Percentiles rank a stretch among this genome's conserved stretches.
These are phyloP conservation scores for Thermochaetoides dissita DNA, from an alignment of 2,329 filamentous ascomycete species.

Conservation along the genomic window DNA sequence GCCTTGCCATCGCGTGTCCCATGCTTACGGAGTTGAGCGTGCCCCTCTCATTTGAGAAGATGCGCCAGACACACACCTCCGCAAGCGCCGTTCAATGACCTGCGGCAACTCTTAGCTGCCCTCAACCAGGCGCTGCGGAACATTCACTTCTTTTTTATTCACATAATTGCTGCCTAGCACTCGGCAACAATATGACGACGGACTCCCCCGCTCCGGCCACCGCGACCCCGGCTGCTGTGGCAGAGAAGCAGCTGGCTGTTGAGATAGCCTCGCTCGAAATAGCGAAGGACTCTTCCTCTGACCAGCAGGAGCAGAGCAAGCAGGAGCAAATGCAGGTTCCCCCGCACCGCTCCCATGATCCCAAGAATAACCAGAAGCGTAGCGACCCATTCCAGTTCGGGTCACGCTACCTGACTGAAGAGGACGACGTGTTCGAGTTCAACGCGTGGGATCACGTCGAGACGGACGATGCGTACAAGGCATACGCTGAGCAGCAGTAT, in stretches of 20 bases:
- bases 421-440: constrained; percentile 88
- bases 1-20: constrained; percentile 1
- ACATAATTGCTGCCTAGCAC: background rate
- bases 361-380: constrained; percentile 64
- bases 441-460: constrained; percentile 99
- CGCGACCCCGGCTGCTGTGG: constrained; percentile 5
- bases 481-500: constrained; percentile 75
- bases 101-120: constrained; percentile 14
- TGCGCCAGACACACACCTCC: constrained; percentile 9
- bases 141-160: background rate
- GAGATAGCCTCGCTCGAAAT: constrained; percentile 15
- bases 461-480: constrained; percentile 75
- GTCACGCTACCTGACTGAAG: constrained; percentile 67
- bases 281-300: constrained; percentile 1
- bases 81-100: constrained; percentile 15
- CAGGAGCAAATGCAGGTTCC: constrained; percentile 22
- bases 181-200: constrained; percentile 9
- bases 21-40: no score
- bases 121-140: constrained; percentile 6
- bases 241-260: constrained; percentile 11
- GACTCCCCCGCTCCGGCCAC: constrained; percentile 3
- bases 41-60: constrained; percentile 9
- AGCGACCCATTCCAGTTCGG: constrained; percentile 93
- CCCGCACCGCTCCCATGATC: constrained; percentile 57
- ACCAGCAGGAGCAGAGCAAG: constrained; percentile 6